These are phyloP conservation scores for Sanguinoderma infundibulare DNA, from an alignment of 1,284 basidiomycete genomes.

Conservation along the genomic window DNA sequence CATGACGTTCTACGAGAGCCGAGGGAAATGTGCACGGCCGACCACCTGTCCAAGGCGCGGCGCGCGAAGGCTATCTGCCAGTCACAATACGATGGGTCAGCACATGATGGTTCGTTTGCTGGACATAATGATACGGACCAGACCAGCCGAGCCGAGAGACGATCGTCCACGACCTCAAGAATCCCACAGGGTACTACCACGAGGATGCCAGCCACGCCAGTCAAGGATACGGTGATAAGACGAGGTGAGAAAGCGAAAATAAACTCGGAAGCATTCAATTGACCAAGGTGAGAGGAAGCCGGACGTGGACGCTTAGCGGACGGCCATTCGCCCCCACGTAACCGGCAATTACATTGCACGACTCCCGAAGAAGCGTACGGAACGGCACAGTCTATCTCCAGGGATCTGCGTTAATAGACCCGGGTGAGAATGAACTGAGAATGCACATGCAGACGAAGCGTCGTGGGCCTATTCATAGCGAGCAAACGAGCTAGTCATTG, in stretches of 20 bases:
- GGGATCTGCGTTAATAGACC: background rate
- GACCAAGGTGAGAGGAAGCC: background rate
- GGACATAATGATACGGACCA: background rate
- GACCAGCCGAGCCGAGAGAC: background rate
- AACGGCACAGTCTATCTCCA: conserved; percentile 1
- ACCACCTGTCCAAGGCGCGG: no score
- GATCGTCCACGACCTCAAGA: background rate
- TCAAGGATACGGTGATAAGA: background rate
- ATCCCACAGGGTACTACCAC: background rate
- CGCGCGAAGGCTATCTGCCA: no score
- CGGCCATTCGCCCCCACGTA: background rate
- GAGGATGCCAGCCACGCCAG: background rate
- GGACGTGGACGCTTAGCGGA: no score
- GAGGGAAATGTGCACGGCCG: no score
- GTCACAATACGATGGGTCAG: background rate
- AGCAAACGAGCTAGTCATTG: background rate
- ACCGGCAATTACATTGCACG: background rate
- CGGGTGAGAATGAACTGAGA: background rate
- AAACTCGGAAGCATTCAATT: background rate
- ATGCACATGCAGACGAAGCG: background rate
- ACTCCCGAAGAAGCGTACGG: background rate
- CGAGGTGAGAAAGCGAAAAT: background rate
- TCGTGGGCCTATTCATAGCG: background rate
- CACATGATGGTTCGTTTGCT: background rate
- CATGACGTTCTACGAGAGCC: no score